Percentiles rank a stretch among this genome's conserved stretches.
Evolutionary conservation across 2,329 filamentous ascomycete genomes (phyloP).

Genomic region (Penicillium oxalicum): DNA sequence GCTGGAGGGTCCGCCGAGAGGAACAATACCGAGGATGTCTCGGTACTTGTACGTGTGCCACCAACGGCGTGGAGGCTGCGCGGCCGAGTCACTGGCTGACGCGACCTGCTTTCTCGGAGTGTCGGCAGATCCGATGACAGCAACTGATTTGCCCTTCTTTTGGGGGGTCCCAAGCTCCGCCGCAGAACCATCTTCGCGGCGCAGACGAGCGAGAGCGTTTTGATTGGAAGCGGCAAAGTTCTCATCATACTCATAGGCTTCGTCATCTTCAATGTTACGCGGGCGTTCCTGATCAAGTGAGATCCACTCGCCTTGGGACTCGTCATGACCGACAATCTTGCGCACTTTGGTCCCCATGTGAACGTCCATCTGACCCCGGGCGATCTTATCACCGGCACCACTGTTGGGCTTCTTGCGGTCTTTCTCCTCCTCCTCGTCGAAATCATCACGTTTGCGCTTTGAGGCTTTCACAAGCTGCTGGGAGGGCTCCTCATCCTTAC

Average conservation of each 20-base stretch:
- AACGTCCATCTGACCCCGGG: conserved; percentile 39
- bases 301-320: conserved; percentile 30
- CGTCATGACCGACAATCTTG: conserved; percentile 41
- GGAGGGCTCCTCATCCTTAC: conserved; percentile 20
- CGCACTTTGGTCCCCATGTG: conserved; percentile 45
- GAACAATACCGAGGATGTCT: conserved; percentile 74
- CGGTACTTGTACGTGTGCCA: conserved; percentile 93
- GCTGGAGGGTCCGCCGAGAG: conserved; percentile 42
- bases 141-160: conserved; percentile 15
- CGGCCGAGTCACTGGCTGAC: conserved; percentile 20
- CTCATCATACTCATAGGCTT: conserved; percentile 31
- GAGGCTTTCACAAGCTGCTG: conserved; percentile 20
- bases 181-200: conserved; percentile 19
- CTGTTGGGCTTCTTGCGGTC: conserved; percentile 43
- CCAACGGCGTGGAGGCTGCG: conserved; percentile 30
- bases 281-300: conserved; percentile 27
- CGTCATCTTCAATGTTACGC: conserved; percentile 25
- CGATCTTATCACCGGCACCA: conserved; percentile 52
- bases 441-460: conserved; percentile 41
- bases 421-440: conserved; percentile 34
- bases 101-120: conserved; percentile 23
- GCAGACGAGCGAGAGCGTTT: conserved; percentile 27
- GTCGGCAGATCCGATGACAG: conserved; percentile 16
- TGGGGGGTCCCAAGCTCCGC: conserved; percentile 18
- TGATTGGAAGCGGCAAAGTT: conserved; percentile 27